Evolutionary conservation across 306 rosid genomes (phyloP).

Genomic region (Dryas octopetala): DNA sequence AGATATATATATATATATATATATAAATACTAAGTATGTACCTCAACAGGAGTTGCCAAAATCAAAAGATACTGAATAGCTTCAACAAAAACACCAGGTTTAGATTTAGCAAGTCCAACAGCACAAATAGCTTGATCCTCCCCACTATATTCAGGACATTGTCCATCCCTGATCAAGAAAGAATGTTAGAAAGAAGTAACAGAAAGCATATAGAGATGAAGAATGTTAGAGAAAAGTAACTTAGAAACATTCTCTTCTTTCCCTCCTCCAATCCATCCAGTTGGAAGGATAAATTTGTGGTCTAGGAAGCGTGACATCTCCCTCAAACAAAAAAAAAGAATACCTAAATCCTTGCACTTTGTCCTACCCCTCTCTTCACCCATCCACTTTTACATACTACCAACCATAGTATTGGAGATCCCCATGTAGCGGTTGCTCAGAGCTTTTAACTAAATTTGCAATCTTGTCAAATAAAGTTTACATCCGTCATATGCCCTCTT

Average conservation of each 20-base stretch:
- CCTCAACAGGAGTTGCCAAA: constrained; percentile 93
- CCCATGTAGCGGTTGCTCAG: neutral
- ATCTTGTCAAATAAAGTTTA: neutral
- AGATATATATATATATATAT: no score
- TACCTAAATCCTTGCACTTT: neutral
- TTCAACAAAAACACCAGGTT: constrained; percentile 88
- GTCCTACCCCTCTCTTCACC: neutral
- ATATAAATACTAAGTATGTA: constrained; percentile 28
- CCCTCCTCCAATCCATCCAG: neutral
- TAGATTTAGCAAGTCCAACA: constrained; percentile 87
- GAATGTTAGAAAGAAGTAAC: constrained; percentile 26
- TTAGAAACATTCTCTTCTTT: neutral
- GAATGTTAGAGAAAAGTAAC: neutral
- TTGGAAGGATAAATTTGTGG: neutral
- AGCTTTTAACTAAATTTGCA: neutral
- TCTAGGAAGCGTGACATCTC: neutral
- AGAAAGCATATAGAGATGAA: constrained; percentile 11
- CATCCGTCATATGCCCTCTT: neutral
- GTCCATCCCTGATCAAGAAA: constrained; percentile 81
- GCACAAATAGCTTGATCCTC: constrained; percentile 99
- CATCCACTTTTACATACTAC: neutral
- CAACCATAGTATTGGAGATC: neutral
- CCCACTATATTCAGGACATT: constrained; percentile 86
- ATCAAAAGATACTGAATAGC: constrained; percentile 88
- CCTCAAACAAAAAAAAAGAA: neutral